phyloP scores from a whole-genome alignment of 169 alveolate species.

The Plasmodium chabaudi region DNA sequence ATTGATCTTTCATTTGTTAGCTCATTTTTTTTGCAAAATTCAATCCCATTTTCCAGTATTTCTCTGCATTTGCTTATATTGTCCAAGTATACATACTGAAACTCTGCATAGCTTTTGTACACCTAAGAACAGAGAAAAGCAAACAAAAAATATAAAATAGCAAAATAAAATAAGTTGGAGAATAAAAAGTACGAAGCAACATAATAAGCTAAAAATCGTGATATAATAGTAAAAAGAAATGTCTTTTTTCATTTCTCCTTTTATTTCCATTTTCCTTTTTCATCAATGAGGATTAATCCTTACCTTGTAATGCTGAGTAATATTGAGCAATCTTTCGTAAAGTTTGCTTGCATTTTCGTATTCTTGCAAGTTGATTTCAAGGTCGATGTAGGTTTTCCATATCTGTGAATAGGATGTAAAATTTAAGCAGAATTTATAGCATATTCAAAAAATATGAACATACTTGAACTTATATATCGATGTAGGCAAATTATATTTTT shows the following conservation, averaged over 20 bases:
- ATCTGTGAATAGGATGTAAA: conserved; percentile 58
- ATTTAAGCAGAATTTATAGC: not conserved
- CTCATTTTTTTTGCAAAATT: conserved; percentile 81
- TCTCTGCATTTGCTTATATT: conserved; percentile 78
- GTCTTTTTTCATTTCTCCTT: too few species aligned
- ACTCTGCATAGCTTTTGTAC: conserved; percentile 83
- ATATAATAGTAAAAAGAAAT: too few species aligned
- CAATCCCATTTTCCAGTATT: conserved; percentile 85
- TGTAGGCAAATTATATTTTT: not conserved
- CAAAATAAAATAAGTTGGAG: not conserved
- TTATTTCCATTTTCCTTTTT: too few species aligned
- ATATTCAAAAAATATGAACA: not conserved
- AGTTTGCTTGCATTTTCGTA: conserved; percentile 89
- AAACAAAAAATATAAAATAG: conserved; percentile 8
- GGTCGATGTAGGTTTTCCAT: conserved; percentile 88
- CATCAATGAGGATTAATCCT: too few species aligned
- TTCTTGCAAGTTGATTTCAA: conserved; percentile 84
- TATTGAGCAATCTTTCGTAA: conserved; percentile 92
- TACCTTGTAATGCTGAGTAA: conserved; percentile 93
- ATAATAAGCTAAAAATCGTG: too few species aligned
- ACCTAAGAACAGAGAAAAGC: conserved; percentile 55
- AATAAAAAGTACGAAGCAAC: not conserved
- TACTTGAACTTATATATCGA: not conserved
- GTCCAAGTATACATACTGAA: conserved; percentile 81
- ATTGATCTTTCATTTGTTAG: conserved; percentile 85